Evolutionary conservation across 2,329 filamentous ascomycete species (phyloP), one percentile per base, ranked within the genome.

Genomic region (Alternaria arborescens): DNA sequence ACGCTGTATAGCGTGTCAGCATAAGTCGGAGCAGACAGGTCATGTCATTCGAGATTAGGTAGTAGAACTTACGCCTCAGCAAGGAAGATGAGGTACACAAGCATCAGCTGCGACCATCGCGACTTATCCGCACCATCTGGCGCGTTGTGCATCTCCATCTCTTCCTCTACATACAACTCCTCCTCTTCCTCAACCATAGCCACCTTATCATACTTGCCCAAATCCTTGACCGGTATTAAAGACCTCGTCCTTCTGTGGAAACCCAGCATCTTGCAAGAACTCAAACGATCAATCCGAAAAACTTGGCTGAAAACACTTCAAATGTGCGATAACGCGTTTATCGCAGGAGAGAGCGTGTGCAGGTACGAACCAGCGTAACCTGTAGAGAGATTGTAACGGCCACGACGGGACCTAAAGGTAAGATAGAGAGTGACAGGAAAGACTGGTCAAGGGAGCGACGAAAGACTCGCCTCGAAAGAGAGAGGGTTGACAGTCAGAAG

Each of bases 61-160:
- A 32, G 30, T 20, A 48, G 50, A 32, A 74, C 77, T 51, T 73
- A 79, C 74, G 81, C 81, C 73, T 83, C 82, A 7, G 81, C 81
- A n/a, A 84, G 73, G 58, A 82, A 82, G 26, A 83, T 67, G 26
- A 82, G 69, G 65, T 82, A 83, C 47, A 83, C 80, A 63, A 83
- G 72, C 54, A 71, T 72, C 65, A 82, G 60, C 61, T 82, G 79
- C 50, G 61, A 73, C 57, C 68, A 60, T 50, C 72, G 66, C 40
- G 67, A 70, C 66, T 66, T 72, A 55, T 65, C 58, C 24, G 64
- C 60, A 36, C 61, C 53, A 32, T 69, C 65, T 30, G 64, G 53
- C 28, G 52, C 62, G 38, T 60, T 46, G 26, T 72, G 68, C 32
- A 58, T 43, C 20, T 75, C 75, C 58, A 70, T 60, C 61, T 77